Evolutionary conservation across 805 yeast species (phyloP).

Genomic region (Saccharomycopsis babjevae): DNA sequence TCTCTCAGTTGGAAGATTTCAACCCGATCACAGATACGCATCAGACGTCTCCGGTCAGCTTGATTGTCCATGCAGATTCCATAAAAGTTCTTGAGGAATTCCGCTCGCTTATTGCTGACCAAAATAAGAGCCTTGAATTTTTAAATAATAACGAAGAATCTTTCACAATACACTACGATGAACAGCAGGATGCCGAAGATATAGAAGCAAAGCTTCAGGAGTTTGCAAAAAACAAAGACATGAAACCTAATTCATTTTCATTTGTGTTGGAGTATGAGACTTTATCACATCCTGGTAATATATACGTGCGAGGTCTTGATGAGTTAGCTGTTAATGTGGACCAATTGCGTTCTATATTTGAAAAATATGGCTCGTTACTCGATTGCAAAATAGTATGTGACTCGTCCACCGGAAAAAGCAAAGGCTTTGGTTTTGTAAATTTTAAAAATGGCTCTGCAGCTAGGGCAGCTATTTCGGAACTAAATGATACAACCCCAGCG

Average conservation of each 20-base stretch:
- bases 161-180: constrained; percentile 2
- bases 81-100: neutral
- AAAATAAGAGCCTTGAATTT: neutral
- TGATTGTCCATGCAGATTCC: neutral
- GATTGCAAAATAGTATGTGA: constrained; percentile 40
- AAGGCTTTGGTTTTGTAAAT: constrained; percentile 61
- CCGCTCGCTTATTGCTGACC: neutral
- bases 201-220: constrained; percentile 8
- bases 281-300: constrained; percentile 46
- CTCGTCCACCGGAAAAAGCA: constrained; percentile 31
- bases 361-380: constrained; percentile 32
- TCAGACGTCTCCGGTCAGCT: constrained; percentile 1
- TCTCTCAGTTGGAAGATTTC: constrained; percentile 1
- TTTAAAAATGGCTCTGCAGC: constrained; percentile 50
- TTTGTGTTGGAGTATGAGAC: constrained; percentile 21
- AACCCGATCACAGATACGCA: constrained; percentile 12
- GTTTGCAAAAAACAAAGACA: constrained; percentile 1
- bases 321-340: constrained; percentile 30
- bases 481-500: constrained; percentile 34
- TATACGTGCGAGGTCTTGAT: constrained; percentile 41
- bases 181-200: constrained; percentile 11
- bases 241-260: neutral
- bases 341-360: constrained; percentile 30
- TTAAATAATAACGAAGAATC: neutral
- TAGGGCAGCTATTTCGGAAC: constrained; percentile 44